Conservation (phyloP, 2,329 filamentous ascomycete genomes). For the Hypoxylon sp. region DNA sequence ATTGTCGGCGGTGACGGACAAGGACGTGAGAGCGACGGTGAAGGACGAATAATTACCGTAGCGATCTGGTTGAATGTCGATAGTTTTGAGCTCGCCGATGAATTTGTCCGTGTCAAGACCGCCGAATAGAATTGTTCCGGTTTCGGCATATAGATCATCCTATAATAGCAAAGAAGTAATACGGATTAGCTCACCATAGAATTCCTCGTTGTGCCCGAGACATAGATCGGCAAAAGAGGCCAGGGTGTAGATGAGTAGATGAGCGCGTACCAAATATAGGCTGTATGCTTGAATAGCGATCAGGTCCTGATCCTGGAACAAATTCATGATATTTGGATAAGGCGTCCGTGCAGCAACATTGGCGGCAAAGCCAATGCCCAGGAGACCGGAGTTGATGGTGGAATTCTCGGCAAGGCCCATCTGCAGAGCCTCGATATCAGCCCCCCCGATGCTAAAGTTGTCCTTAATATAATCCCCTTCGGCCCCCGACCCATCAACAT, state of each 20-base stretch:
- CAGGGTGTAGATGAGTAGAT: background rate
- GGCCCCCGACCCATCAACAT: slow-evolving; percentile 71
- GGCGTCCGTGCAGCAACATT: slow-evolving; percentile 62
- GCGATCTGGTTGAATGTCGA: slow-evolving; percentile 69
- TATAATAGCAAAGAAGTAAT: slow-evolving; percentile 46
- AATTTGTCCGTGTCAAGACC: slow-evolving; percentile 79
- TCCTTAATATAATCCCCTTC: slow-evolving; percentile 72
- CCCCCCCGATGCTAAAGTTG: slow-evolving; percentile 66
- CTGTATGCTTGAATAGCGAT: slow-evolving; percentile 78
- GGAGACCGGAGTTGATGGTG: slow-evolving; percentile 67
- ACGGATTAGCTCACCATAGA: slow-evolving; percentile 47
- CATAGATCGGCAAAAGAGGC: background rate
- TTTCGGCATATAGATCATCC: slow-evolving; percentile 67
- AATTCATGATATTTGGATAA: slow-evolving; percentile 74
- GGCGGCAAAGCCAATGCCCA: slow-evolving; percentile 71
- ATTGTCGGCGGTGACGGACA: slow-evolving; percentile 58
- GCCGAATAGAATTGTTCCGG: slow-evolving; percentile 77
- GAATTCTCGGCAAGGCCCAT: slow-evolving; percentile 68
- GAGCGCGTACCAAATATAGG: slow-evolving; percentile 69
- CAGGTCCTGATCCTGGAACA: slow-evolving; percentile 72
- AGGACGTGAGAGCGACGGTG: slow-evolving; percentile 57
- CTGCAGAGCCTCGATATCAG: slow-evolving; percentile 66
- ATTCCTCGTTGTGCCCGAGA: slow-evolving; percentile 5
- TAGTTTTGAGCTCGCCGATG: slow-evolving; percentile 67
- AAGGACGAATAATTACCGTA: slow-evolving; percentile 59